Percentiles rank a stretch among this genome's conserved stretches.
Conservation (phyloP, 306 rosid genomes). For the Inga leiocalycina region DNA sequence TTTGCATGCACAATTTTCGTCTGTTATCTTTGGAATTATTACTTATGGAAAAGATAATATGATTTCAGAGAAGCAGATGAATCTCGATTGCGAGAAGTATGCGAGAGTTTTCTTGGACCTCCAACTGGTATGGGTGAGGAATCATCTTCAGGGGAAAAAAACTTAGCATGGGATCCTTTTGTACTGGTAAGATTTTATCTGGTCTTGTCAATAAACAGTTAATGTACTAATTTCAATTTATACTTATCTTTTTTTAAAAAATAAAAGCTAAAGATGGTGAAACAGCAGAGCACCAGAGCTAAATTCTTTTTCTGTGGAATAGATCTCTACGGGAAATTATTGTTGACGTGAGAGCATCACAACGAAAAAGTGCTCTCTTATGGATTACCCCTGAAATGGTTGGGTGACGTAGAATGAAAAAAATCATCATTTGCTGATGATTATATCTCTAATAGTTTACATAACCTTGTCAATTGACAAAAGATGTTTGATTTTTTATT, state of each 20-base stretch:
- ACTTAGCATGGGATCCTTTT: constrained; percentile 86
- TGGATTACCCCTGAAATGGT: not conserved
- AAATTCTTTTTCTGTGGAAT: not conserved
- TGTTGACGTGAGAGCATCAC: not conserved
- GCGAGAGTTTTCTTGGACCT: constrained; percentile 97
- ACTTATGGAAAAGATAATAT: constrained; percentile 35
- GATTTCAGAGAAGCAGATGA: constrained; percentile 95
- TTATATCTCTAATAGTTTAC: not conserved
- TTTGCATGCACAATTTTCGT: constrained; percentile 8
- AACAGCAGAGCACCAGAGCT: not conserved
- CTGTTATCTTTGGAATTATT: constrained; percentile 21
- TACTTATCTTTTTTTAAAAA: not conserved
- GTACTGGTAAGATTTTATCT: constrained; percentile 71
- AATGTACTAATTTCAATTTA: not conserved
- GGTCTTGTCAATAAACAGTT: not conserved
- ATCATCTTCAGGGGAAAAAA: constrained; percentile 54
- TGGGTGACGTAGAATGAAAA: not conserved
- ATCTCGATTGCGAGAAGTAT: constrained; percentile 91
- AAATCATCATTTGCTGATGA: constrained; percentile 2
- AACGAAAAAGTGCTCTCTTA: not conserved
- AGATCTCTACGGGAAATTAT: not conserved
- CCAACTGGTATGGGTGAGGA: constrained; percentile 92
- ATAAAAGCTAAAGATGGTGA: not conserved
- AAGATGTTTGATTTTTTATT: not conserved
- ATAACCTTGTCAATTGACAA: not conserved